Base-by-base conservation (phyloP, 768 basidiomycete species). In the Tricholoma flavovirens region DNA sequence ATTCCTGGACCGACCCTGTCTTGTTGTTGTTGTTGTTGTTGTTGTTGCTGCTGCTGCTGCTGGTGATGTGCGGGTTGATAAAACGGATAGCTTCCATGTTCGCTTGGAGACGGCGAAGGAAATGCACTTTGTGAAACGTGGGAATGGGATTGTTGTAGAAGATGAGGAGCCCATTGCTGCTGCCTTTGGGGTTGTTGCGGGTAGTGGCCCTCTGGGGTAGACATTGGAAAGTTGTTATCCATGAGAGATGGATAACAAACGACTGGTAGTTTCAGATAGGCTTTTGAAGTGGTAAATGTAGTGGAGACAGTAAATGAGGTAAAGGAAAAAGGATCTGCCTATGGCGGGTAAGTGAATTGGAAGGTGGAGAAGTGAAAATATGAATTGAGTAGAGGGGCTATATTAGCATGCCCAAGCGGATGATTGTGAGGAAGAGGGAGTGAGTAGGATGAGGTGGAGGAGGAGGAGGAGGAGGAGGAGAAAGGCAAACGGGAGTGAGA, bases 131-230 rank as follows among this genome's bases (percentile, higher is more conserved):
- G 51, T 5, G 51, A 7, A 45, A 46, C 24, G 22, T 46, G 29
- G 6, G 26, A 10, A 26, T 53, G 52, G 2, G 52, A 43, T 19
- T 33, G 26, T 4, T 40, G 1, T 1, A 53, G 40, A 19, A 53
- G 52, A 43, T 53, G 52, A 9, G 52, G 52, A n/a, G 38, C 9
- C 52, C 52, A 53, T 36, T 53, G 52, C 52, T 53, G 52, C n/a
- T 53, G 52, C 6, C 52, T 24, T 10, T 53, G 52, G 1, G 38
- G 38, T 17, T 53, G 52, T 24, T 40, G 38, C 9, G 52, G 1
- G 5, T 53, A 53, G 6, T 53, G 52, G 7, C 26, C 52, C 26
- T 53, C 52, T 4, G 4, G 40, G 19, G 52, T 15, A n/a, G 26
- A 3, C 38, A 53, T 43, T 14, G 52, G 9, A 32, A 42, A 53